Base-by-base conservation (phyloP, 2,329 filamentous ascomycete genomes). In the Davidsoniella australis region DNA sequence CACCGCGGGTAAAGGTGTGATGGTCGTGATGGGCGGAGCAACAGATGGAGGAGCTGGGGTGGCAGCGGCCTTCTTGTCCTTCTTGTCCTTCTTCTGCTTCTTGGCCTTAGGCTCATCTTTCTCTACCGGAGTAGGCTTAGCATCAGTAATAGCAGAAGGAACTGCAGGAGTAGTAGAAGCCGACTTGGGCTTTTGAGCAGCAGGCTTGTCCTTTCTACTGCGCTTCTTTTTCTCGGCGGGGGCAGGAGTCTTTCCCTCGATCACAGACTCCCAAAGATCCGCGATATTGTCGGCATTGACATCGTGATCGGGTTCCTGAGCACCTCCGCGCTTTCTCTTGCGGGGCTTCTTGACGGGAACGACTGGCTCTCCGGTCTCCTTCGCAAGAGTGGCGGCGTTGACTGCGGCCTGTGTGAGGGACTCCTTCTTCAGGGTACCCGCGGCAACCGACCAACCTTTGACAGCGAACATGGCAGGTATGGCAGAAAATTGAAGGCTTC, bases 381-480 rank as follows among this genome's bases (percentile, higher is more conserved):
- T 58, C 18, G 59, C 57, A 20, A 60, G 61, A 29, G 58, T 57
- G 43, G 58, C 59, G 7, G 61, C 56, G 26, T 37, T 50, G 12
- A 26, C 41, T 16, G 52, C 45, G 23, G 41, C 47, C 8, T 52
- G 50, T 14, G 48, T 50, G 9, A 56, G 53, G 54, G 68, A 73
- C 64, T 94, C 85, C 26, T 76, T 65, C 64, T 85, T 86, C 55
- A 93, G 75, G 47, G 68, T 68, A 56, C 78, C 75, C 54, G 80
- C 73, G 50, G 85, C 77, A 36, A 95, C 72, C 38, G 85, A 85
- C 88, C 89, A 95, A 57, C 91, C 91, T 59, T 85, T 84, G 26
- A 96, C 88, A 8, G 87, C 81, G 64, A 96, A 96, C 89, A 96
- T 89, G 50, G 43, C 56, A 48, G 47, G 40, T 41, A 20, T n/a